Evolutionary conservation across 2,329 filamentous ascomycete species (phyloP), one percentile per base, ranked within the genome.

Genomic region (Paracorniculantispora psalliotae): DNA sequence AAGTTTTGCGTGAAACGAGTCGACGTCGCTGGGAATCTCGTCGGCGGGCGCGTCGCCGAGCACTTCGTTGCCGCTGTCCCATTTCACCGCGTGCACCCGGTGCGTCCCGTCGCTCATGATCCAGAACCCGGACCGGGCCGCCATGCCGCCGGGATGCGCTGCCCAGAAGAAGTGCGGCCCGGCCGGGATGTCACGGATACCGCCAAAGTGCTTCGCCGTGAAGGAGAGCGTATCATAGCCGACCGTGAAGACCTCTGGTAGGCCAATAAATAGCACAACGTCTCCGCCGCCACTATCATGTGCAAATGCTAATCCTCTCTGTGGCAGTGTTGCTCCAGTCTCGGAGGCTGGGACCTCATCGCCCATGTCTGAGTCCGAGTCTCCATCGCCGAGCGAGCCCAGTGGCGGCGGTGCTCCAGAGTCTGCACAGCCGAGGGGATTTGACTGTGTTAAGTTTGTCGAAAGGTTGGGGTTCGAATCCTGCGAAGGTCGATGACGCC

Each of bases 151-250:
- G 0, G 77, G 75, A 23, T 81, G 75, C 2, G 83, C 75, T 28
- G 81, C 77, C 83, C 83, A 87, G 59, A 86, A 73, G 60, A 87
- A 80, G 66, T 87, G 85, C 15, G 79, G 68, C 0, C 85, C 85
- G 0, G 73, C 66, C 0, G 83, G 81, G 26, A 87, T 73, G 57
- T 82, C 75, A 23, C 77, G 77, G 59, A 87, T 74, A 21, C 84
- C 84, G 8, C 72, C 71, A 63, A 86, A 82, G 23, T 76, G 69
- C 43, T 70, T 72, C 5, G 75, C 75, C 17, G 75, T 78, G 62
- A 83, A 76, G 2, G 78, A 78, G 48, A 79, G 67, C 2, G 76
- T 72, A 64, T 85, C 82, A 63, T 79, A 81, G 47, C 82, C 82
- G 19, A 87, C 70, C 2, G 76, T 80, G 59, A 81, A 80, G 39